Evolutionary conservation across 306 rosid genomes (phyloP).

Genomic region (Carpinus viminea): DNA sequence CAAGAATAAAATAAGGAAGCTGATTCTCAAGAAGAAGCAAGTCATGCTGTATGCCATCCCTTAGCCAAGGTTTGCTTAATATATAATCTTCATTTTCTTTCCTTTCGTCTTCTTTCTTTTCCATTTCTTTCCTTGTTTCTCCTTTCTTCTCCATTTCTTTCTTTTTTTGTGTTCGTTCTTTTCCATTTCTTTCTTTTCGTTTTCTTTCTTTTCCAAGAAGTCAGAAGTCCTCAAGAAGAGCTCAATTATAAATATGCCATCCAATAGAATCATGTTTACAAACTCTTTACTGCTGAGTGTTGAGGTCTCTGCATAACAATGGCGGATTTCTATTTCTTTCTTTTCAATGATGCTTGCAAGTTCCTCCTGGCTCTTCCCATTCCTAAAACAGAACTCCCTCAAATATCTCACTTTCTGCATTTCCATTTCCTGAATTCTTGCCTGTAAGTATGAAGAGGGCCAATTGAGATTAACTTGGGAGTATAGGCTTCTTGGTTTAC

Average conservation of each 20-base stretch:
- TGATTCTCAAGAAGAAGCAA: constrained; percentile 61
- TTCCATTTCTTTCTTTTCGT: too few relatives aligned
- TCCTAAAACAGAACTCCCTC: fast-evolving
- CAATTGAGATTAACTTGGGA: constrained; percentile 28
- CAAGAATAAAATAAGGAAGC: constrained; percentile 42
- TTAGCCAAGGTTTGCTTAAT: constrained; percentile 47
- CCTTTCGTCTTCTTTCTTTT: neutral
- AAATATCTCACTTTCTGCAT: neutral
- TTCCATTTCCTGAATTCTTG: constrained; percentile 27
- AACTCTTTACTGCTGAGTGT: neutral
- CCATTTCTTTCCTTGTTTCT: too few relatives aligned
- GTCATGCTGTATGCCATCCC: constrained; percentile 37
- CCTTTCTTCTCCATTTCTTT: too few relatives aligned
- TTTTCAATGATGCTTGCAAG: neutral
- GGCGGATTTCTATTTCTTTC: neutral
- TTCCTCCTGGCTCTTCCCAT: fast-evolving
- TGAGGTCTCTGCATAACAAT: neutral
- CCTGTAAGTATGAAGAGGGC: constrained; percentile 18
- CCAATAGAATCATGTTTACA: constrained; percentile 5
- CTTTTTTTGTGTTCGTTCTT: too few relatives aligned
- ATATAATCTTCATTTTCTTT: constrained; percentile 26
- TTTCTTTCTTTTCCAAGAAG: neutral
- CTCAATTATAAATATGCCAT: constrained; percentile 39
- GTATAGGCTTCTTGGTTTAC: constrained; percentile 23
- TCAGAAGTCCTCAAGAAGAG: constrained; percentile 35